Conservation (phyloP, 1,284 basidiomycete species). For the Malassezia cuniculi region DNA sequence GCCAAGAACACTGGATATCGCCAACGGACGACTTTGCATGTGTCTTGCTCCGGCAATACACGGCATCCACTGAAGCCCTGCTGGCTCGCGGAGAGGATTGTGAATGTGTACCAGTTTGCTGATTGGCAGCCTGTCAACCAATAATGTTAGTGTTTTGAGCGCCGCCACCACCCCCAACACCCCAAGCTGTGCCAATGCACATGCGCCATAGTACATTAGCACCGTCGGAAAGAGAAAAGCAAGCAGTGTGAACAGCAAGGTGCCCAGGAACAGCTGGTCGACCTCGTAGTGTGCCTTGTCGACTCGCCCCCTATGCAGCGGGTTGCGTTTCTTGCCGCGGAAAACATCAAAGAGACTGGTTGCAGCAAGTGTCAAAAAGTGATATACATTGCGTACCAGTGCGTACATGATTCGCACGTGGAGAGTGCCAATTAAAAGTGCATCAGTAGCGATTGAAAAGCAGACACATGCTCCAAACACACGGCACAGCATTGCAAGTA, state of each 20-base stretch:
- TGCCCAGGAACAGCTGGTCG: conserved; percentile 85
- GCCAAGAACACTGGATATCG: too few relatives aligned
- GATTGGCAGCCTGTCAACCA: conserved; percentile 6
- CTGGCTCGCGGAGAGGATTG: too few relatives aligned
- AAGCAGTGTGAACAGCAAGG: conserved; percentile 81
- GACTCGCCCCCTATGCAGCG: conserved; percentile 60
- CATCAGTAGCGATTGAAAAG: too few relatives aligned
- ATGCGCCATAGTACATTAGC: conserved; percentile 68
- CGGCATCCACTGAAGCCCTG: too few relatives aligned
- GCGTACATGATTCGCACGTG: conserved; percentile 65
- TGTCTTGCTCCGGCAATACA: too few relatives aligned
- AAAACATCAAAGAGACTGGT: conserved; percentile 84
- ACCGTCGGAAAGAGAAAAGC: conserved; percentile 85
- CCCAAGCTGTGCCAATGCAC: conserved; percentile 55
- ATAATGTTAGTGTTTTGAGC: conserved; percentile 21
- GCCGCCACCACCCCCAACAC: conserved; percentile 13
- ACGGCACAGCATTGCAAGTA: background rate
- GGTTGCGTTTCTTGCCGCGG: conserved; percentile 53
- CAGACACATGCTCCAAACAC: conserved; percentile 46
- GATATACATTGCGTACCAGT: conserved; percentile 56
- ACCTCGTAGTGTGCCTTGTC: conserved; percentile 83
- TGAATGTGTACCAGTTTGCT: too few relatives aligned
- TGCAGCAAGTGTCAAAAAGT: conserved; percentile 54
- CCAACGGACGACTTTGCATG: too few relatives aligned
- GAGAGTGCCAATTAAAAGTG: conserved; percentile 56